A percentile compares a stretch with the other conserved stretches of the same genome.
phyloP scores from a whole-genome alignment of 257 asterid species.

The Fraxinus quadrangulata region DNA sequence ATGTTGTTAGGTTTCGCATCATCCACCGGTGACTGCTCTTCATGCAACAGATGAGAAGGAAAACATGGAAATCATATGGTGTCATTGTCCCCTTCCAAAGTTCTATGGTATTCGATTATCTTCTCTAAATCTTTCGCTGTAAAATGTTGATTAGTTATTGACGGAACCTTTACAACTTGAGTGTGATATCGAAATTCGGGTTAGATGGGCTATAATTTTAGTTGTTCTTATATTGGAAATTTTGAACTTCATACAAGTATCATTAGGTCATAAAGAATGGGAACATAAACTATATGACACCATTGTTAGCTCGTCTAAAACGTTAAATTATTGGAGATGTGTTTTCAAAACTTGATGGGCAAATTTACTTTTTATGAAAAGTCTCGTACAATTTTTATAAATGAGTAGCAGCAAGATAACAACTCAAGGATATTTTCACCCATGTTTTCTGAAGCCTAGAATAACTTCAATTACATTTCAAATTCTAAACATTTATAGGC shows the following conservation, averaged over 20 bases:
- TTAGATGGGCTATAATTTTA: background rate
- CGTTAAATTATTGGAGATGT: background rate
- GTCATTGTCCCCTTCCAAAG: constrained; percentile 62
- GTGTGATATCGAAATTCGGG: background rate
- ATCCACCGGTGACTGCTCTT: constrained; percentile 85
- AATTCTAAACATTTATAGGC: constrained; percentile 37
- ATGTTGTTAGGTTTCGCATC: constrained; percentile 72
- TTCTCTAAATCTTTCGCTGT: background rate
- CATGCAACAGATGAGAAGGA: constrained; percentile 78
- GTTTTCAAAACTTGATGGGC: no score
- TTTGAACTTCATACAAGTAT: no score
- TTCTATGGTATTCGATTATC: constrained; percentile 52
- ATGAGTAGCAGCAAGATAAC: background rate
- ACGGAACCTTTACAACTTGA: background rate
- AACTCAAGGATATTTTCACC: background rate
- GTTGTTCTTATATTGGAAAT: background rate
- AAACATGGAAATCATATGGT: constrained; percentile 63
- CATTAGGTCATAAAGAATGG: background rate
- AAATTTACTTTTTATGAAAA: background rate
- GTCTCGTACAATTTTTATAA: background rate
- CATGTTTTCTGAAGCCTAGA: background rate
- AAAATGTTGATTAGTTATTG: background rate
- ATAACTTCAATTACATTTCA: background rate
- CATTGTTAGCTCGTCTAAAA: background rate
- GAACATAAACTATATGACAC: background rate